phyloP scores from a whole-genome alignment of 345 rosid species.

The Linum trigynum region DNA sequence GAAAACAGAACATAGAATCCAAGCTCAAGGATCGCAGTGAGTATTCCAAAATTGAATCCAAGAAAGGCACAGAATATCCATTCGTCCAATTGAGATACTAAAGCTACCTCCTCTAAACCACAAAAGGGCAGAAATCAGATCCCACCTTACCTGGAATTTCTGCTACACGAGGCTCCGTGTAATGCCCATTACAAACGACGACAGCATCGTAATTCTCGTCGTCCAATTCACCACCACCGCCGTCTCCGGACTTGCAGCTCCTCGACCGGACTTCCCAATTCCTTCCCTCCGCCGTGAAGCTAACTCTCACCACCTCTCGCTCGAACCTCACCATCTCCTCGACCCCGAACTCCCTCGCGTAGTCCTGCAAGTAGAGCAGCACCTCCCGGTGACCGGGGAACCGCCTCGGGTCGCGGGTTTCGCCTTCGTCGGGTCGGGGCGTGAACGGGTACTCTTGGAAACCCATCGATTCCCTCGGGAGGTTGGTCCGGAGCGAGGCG shows the following conservation, averaged over 20 bases:
- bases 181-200: constrained; percentile 66
- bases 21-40: background rate
- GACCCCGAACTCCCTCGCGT: constrained; percentile 1
- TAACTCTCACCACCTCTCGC: background rate
- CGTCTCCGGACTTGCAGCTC: background rate
- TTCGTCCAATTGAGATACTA: background rate
- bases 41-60: background rate
- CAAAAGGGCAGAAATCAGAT: background rate
- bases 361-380: background rate
- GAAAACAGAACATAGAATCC: background rate
- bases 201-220: constrained; percentile 64
- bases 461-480: constrained; percentile 87
- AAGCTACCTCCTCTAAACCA: background rate
- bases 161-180: constrained; percentile 56
- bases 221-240: constrained; percentile 1
- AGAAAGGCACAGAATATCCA: background rate
- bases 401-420: constrained; percentile 52
- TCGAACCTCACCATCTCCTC: background rate
- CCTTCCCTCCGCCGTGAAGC: background rate
- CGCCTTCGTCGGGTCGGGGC: constrained; percentile 10
- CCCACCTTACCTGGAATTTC: constrained; percentile 42
- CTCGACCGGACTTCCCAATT: background rate
- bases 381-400: constrained; percentile 30
- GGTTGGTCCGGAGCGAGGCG: constrained; percentile 72
- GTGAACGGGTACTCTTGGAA: constrained; percentile 60